Conservation (phyloP, 1,284 basidiomycete genomes). For the Amylostereum areolatum region DNA sequence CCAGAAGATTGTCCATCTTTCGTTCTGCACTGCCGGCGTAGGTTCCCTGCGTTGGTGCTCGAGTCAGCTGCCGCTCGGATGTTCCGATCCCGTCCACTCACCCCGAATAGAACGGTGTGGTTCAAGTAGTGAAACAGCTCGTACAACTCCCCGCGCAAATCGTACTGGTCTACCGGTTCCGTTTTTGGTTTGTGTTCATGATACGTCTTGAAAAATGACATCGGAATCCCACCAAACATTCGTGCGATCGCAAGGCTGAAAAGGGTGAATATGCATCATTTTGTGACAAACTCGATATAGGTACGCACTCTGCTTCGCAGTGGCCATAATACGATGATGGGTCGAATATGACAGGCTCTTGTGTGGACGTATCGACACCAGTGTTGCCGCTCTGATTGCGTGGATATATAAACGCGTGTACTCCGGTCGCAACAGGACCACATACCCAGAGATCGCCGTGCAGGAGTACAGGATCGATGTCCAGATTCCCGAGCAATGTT, state of each 20-base stretch:
- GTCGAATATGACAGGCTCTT: constrained; percentile 73
- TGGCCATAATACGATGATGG: constrained; percentile 82
- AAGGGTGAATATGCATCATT: constrained; percentile 18
- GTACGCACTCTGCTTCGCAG: constrained; percentile 76
- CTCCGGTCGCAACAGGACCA: not conserved
- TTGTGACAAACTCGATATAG: not conserved
- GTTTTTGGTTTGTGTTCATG: constrained; percentile 64
- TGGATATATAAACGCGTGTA: constrained; percentile 7
- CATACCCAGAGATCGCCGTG: constrained; percentile 87
- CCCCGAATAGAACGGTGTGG: constrained; percentile 71
- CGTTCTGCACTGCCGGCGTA: constrained; percentile 48
- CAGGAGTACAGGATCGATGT: constrained; percentile 68
- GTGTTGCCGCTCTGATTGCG: constrained; percentile 73
- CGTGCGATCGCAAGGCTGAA: constrained; percentile 71
- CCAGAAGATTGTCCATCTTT: constrained; percentile 59
- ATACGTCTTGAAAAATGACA: constrained; percentile 69
- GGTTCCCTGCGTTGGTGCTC: constrained; percentile 35
- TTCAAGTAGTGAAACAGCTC: constrained; percentile 88
- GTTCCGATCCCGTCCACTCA: constrained; percentile 21
- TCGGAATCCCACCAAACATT: constrained; percentile 80
- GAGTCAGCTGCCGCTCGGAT: not conserved
- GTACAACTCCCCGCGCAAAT: constrained; percentile 67
- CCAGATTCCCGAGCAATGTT: constrained; percentile 55
- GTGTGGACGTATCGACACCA: constrained; percentile 49
- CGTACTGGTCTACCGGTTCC: constrained; percentile 65